These are phyloP conservation scores for Jamesozyma piceae DNA, from an alignment of 805 yeast genomes.

Conservation along the genomic window DNA sequence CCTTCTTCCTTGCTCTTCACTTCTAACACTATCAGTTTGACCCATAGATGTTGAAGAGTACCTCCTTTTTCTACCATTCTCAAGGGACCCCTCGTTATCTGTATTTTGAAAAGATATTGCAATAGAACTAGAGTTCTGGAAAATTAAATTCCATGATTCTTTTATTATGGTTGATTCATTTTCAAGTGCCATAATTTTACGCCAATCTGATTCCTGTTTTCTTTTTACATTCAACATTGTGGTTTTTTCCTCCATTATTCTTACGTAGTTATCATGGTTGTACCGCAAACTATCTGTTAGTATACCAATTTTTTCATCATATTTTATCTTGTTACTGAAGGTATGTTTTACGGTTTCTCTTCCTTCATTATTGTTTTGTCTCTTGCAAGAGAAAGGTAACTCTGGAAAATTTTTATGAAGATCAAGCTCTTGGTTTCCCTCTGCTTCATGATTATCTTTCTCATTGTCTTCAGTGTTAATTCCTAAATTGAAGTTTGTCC, in stretches of 20 bases:
- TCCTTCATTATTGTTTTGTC: background rate
- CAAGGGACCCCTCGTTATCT: background rate
- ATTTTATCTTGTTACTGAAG: background rate
- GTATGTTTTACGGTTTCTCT: too few relatives aligned
- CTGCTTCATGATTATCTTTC: conserved; percentile 2
- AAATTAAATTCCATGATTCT: conserved; percentile 12
- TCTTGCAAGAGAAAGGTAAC: background rate
- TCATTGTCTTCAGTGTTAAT: conserved; percentile 2
- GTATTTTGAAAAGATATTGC: background rate
- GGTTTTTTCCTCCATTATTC: conserved; percentile 13
- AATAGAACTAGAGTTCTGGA: background rate
- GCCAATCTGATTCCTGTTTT: conserved; percentile 2
- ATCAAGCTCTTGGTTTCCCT: conserved; percentile 1
- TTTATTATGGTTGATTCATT: conserved; percentile 7
- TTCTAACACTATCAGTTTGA: conserved; percentile 19
- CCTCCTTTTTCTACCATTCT: conserved; percentile 14
- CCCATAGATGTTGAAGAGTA: conserved; percentile 11
- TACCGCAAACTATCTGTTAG: conserved; percentile 20
- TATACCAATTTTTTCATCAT: conserved; percentile 21
- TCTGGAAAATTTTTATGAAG: background rate
- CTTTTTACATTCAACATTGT: background rate
- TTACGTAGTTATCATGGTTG: conserved; percentile 16
- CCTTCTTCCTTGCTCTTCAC: conserved; percentile 24
- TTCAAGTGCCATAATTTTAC: conserved; percentile 3
- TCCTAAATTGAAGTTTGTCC: conserved; percentile 9